These are phyloP conservation scores for Inga leiocalycina DNA, from an alignment of 306 rosid species.

Conservation along the genomic window DNA sequence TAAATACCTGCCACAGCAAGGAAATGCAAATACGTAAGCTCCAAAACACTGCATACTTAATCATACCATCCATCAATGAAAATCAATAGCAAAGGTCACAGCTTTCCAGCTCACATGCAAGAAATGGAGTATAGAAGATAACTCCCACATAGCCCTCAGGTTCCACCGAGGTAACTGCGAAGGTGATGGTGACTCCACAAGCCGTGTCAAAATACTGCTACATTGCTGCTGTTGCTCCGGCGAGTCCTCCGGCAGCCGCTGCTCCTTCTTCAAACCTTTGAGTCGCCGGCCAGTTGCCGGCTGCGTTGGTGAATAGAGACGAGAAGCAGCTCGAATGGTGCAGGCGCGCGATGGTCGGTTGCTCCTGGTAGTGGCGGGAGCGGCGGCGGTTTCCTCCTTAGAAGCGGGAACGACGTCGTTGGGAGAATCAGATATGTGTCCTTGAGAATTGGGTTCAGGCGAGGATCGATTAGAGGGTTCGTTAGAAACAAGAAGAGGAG, in stretches of 20 bases:
- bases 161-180: slow-evolving; percentile 86
- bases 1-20: slow-evolving; percentile 62
- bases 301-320: slow-evolving; percentile 54
- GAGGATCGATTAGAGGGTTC: slow-evolving; percentile 60
- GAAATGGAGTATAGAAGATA: slow-evolving; percentile 86
- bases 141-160: slow-evolving; percentile 93
- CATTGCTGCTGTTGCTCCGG: slow-evolving; percentile 56
- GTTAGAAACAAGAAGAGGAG: slow-evolving; percentile 53
- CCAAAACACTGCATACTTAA: slow-evolving; percentile 22
- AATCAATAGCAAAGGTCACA: slow-evolving; percentile 25
- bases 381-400: slow-evolving; percentile 43
- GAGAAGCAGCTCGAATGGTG: slow-evolving; percentile 80
- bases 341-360: slow-evolving; percentile 97
- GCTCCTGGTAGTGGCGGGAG: slow-evolving; percentile 46
- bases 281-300: slow-evolving; percentile 47
- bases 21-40: slow-evolving; percentile 31
- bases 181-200: slow-evolving; percentile 75
- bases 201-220: slow-evolving; percentile 74
- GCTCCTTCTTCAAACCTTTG: slow-evolving; percentile 47
- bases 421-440: slow-evolving; percentile 34
- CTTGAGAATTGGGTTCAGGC: slow-evolving; percentile 49
- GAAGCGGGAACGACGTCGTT: slow-evolving; percentile 31
- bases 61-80: slow-evolving; percentile 23
- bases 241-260: slow-evolving; percentile 41
- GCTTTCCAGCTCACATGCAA: slow-evolving; percentile 71